Conservation (phyloP, 1,284 basidiomycete genomes). For the Kwoniella shivajii region DNA sequence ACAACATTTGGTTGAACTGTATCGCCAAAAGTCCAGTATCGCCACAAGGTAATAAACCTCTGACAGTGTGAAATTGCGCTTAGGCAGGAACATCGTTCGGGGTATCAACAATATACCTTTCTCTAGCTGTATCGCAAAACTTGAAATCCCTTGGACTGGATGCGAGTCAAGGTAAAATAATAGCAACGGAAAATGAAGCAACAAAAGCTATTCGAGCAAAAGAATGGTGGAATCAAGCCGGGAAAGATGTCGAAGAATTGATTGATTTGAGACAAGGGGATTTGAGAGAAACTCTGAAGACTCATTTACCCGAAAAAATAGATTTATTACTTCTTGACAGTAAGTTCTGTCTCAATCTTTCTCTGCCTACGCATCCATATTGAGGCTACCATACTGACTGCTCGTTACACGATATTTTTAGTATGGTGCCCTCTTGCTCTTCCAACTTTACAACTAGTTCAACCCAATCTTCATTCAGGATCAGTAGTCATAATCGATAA, state of each 20-base stretch:
- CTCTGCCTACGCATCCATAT: neutral
- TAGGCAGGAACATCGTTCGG: slow-evolving; percentile 40
- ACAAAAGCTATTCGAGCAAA: slow-evolving; percentile 26
- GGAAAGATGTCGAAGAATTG: slow-evolving; percentile 15
- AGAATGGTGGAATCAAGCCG: slow-evolving; percentile 28
- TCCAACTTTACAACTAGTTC: slow-evolving; percentile 25
- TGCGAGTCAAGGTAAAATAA: slow-evolving; percentile 22
- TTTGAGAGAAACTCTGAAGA: slow-evolving; percentile 32
- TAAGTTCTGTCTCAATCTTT: slow-evolving; percentile 14
- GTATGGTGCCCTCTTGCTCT: slow-evolving; percentile 39
- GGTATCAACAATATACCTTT: slow-evolving; percentile 41
- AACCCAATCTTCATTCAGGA: slow-evolving; percentile 29
- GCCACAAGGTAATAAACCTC: neutral
- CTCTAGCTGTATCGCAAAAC: slow-evolving; percentile 29
- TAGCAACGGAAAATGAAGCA: slow-evolving; percentile 37
- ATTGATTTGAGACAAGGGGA: slow-evolving; percentile 42
- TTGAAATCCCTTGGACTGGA: neutral
- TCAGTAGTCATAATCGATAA: slow-evolving; percentile 29
- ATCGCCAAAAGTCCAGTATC: too few relatives aligned
- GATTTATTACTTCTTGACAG: slow-evolving; percentile 39
- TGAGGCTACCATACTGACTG: neutral
- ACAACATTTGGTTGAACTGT: too few relatives aligned
- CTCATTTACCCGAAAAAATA: slow-evolving; percentile 18
- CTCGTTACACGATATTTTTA: neutral
- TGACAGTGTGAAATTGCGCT: neutral